Conservation (phyloP, 164 flowering plant genomes). For the Chloranthus sessilifolius region DNA sequence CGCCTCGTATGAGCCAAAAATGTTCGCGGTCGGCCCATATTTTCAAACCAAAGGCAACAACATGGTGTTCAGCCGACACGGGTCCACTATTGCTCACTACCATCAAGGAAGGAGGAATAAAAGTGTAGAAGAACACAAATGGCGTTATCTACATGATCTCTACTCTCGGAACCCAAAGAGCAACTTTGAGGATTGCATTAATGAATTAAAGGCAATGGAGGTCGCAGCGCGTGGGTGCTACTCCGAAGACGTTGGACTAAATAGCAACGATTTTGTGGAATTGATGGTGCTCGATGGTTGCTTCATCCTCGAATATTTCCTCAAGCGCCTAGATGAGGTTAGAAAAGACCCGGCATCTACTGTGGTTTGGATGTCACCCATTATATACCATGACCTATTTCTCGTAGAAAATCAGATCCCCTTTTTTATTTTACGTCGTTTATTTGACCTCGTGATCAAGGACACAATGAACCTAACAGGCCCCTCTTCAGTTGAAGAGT, state of each 20-base stretch:
- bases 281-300: neutral
- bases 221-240: neutral
- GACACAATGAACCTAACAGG: neutral
- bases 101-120: too few species aligned
- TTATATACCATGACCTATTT: neutral
- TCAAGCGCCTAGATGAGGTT: neutral
- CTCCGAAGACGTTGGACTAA: neutral
- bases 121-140: slow-evolving; percentile 4
- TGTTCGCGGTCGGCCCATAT: slow-evolving; percentile 2
- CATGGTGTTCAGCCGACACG: neutral
- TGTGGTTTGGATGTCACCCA: neutral
- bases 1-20: neutral
- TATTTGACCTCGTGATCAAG: neutral
- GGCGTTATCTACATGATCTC: neutral
- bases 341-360: neutral
- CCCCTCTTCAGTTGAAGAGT: neutral
- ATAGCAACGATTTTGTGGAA: slow-evolving; percentile 2
- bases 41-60: neutral
- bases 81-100: too few species aligned
- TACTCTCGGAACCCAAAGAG: neutral
- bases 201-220: neutral
- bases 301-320: neutral
- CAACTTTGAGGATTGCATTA: neutral
- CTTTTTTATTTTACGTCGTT: neutral
- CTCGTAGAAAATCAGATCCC: slow-evolving; percentile 9